Evolutionary conservation across 768 basidiomycete species (phyloP), one percentile per base, ranked within the genome.

Genomic region (Paxillus involutus): DNA sequence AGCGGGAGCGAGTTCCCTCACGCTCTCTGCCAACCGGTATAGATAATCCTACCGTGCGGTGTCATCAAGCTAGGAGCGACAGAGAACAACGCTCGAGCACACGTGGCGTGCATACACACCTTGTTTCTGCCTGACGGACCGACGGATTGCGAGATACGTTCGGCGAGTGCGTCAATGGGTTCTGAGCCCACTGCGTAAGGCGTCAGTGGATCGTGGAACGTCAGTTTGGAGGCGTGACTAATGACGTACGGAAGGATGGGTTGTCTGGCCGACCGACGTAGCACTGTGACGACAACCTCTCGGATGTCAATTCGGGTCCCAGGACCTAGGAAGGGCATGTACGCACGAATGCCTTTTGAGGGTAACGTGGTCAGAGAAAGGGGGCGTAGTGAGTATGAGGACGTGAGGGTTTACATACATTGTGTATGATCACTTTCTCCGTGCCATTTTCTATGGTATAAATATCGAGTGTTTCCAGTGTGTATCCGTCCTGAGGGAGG

Each of bases 91-190:
- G 26, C 26, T 44, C 17, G 29, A 4, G 35, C 3, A 35, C 5
- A 17, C 9, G n/a, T 12, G 12, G n/a, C 9, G 24, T 4, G 11
- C 14, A 17, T 13, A 26, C 10, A 26, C 40, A 89, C 94, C 77
- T 94, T 95, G 75, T 98, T 98, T 3, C 75, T 81, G 0, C 95
- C 95, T 0, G 94, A 97, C 0, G 94, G 94, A 1, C 95, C 95
- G 0, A 83, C 78, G 0, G 89, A 85, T 24, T 71, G 69, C 80
- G 85, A 88, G 47, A 98, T 96, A 4, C 75, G 75, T 32, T 79
- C 63, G 0, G 92, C 85, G 4, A 95, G 81, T 3, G 61, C 52
- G 37, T 85, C 81, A n/a, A 94, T 72, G 0, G 88, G 84, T 66
- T 95, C 90, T 7, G 88, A 86, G 3, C 91, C 94, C 44, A 93